Evolutionary conservation across 441 rosid genomes (phyloP).

Genomic region (Euphorbia corollata): DNA sequence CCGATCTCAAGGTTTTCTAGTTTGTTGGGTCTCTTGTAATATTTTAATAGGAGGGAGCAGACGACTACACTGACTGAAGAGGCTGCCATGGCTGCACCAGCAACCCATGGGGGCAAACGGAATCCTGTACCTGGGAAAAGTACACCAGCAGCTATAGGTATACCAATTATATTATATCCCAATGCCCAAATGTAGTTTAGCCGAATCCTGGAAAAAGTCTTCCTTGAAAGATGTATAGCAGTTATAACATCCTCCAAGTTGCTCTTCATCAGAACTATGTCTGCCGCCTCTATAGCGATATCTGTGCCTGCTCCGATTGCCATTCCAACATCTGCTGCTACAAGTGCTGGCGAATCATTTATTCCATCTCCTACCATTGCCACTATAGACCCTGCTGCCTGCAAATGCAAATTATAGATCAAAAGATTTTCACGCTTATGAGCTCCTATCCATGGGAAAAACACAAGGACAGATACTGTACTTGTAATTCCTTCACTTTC

Average conservation of each 20-base stretch:
- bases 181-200: constrained; percentile 90
- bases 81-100: constrained; percentile 94
- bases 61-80: constrained; percentile 41
- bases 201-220: constrained; percentile 69
- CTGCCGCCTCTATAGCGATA: constrained; percentile 91
- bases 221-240: constrained; percentile 75
- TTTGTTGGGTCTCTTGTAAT: constrained; percentile 61
- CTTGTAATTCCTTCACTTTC: constrained; percentile 79
- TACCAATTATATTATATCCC: constrained; percentile 19
- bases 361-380: constrained; percentile 97
- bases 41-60: constrained; percentile 71
- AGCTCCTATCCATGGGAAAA: too few species aligned
- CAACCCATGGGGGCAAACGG: constrained; percentile 91
- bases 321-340: constrained; percentile 90
- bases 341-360: constrained; percentile 86
- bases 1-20: background rate
- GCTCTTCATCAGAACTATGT: constrained; percentile 77
- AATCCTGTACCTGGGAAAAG: constrained; percentile 64
- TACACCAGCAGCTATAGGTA: constrained; percentile 80
- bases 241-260: constrained; percentile 85
- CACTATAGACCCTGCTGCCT: constrained; percentile 61
- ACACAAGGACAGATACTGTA: constrained; percentile 2
- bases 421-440: too few species aligned
- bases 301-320: constrained; percentile 95
- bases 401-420: background rate